Evolutionary conservation across 1,139 yeast genomes (phyloP), one percentile per base, ranked within the genome.

Genomic region (Suhomyces taliae): DNA sequence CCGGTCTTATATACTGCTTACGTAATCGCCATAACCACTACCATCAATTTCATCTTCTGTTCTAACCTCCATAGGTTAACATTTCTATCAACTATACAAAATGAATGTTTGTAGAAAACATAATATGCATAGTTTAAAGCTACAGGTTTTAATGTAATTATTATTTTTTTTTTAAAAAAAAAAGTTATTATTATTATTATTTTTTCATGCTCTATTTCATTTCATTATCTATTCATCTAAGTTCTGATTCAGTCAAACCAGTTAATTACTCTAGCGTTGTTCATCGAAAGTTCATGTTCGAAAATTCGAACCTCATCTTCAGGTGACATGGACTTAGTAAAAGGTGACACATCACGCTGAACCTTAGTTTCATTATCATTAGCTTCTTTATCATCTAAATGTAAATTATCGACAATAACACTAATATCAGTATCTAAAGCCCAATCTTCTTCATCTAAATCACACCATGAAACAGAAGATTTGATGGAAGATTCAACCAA

Each of bases 401-500:
- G 15, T 44, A 47, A 41, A 19, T 39, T 44, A 34, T 47, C 50
- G 9, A 47, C 11, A 2, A 47, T 42, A 19, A 41, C 36, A 32
- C 45, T 44, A n/a, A 44, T 34, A 35, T 44, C 47, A 27, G 50
- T 41, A 10, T 45, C 50, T 27, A 49, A 42, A 14, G 50, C 54
- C 56, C 55, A 43, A 39, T 53, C 60, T 36, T 64, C 66, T 36
- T 67, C 71, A 42, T 66, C 71, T 46, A 66, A 61, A 44, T 69
- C 74, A 47, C 67, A 67, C 74, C 74, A 69, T 26, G 71, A 67
- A 48, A 61, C 65, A 26, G 68, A 57, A 14, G 69, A 61, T 44
- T 58, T 55, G 27, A 60, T 57, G 9, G 71, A 64, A 5, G 68
- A 64, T 39, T 67, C 70, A 38, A 66, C 62, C 50, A 69, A 60